Base-by-base conservation (phyloP, 805 yeast species). In the Kluyveromyces wickerhamii region DNA sequence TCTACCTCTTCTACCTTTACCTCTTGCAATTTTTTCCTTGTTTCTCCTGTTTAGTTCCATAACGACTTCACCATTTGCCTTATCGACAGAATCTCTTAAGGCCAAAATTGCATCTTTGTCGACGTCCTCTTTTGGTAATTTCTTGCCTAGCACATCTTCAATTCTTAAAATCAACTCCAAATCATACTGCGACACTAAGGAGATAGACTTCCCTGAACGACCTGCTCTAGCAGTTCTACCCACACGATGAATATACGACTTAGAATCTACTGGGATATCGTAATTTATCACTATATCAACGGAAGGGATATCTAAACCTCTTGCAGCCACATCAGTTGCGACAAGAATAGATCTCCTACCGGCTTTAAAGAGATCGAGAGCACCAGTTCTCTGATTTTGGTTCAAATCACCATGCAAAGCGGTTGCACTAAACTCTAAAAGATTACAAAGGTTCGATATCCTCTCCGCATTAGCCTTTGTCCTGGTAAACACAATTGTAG, bases 151-250 rank as follows among this genome's bases (percentile, higher is more conserved):
- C 7, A 82, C 96, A 35, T 78, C 79, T 59, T 92, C 98, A 34
- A 92, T 88, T 52, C 96, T 71, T 44, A 87, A 64, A 51, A 85
- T 83, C 49, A 87, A 64, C 58, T 88, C 96, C 41, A 92, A 66
- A 58, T 92, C 98, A 56, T 92, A 92, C 59, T 92, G 98, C 0
- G 97, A 88, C 21, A 87, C 94, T 38, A 88, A 64, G 2, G 95
- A 81, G 12, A 88, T 69, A 3, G 95, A 83, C 54, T 79, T 82
- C 32, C 95, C 95, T 0, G 89, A 75, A 47, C 87, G 72, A 13
- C 95, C 95, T 1, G 95, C 94, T 59, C 96, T 79, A 2, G 96
- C 96, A 21, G 96, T 87, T 66, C 96, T 79, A 38, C 96, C 96
- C 21, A 88, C 96, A 60, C 95, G 67, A 57, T 82, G 94, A 45